Conservation (phyloP, 768 basidiomycete genomes). For the Polyporus arcularius region DNA sequence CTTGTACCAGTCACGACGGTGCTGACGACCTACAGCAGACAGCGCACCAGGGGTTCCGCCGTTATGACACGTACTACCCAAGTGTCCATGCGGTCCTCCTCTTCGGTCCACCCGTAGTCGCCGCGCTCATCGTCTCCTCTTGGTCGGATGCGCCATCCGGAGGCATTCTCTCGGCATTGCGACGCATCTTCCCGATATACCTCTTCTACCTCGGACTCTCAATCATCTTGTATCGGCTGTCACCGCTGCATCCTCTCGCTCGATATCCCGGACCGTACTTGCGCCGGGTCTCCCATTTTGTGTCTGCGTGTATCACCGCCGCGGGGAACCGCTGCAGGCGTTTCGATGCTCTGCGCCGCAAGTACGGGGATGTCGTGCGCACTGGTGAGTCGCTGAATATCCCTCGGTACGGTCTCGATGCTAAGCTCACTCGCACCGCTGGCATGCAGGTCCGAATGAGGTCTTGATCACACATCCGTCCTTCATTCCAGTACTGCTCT, state of each 20-base stretch:
- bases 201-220: not conserved
- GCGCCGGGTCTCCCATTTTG: conserved; percentile 31
- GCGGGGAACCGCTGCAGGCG: conserved; percentile 32
- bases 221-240: conserved; percentile 12
- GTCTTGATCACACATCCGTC: conserved; percentile 39
- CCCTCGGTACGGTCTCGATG: not conserved
- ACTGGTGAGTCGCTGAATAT: conserved; percentile 28
- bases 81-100: no score
- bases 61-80: no score
- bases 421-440: not conserved
- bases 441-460: conserved; percentile 46
- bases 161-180: not conserved
- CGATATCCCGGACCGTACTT: conserved; percentile 26
- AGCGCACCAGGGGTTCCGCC: no score
- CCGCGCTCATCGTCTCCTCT: no score
- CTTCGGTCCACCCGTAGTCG: no score
- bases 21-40: no score
- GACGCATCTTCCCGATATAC: not conserved
- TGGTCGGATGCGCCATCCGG: not conserved
- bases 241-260: conserved; percentile 18
- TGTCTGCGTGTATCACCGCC: conserved; percentile 22
- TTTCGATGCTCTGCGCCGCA: conserved; percentile 34
- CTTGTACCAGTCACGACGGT: no score
- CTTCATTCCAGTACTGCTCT: conserved; percentile 31
- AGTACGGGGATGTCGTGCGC: conserved; percentile 39